Evolutionary conservation across 164 flowering plant species (phyloP), one percentile per base, ranked within the genome.

Genomic region (Tinospora cordifolia): DNA sequence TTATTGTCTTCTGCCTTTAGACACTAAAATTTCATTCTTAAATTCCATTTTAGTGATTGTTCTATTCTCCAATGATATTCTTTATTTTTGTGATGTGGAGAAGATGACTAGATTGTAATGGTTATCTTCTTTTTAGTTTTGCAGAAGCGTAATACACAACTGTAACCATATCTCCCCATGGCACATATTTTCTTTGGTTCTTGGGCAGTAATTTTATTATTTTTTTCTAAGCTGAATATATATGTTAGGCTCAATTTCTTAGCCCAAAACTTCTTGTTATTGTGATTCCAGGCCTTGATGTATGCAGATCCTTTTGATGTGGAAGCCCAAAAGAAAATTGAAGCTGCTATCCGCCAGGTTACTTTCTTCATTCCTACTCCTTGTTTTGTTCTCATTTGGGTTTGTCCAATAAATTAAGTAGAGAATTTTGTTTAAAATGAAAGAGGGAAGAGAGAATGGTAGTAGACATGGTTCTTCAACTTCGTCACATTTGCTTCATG

Each of bases 251-350:
- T 22, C 3, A 51, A 17, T 51, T 51, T n/a, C 22, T 17, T 51
- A 51, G 22, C 59, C 15, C 13, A 59, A n/a, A 38, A 26, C 3
- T 19, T 59, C 57, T 62, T 62, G 41, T 70, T 71, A 19, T 71
- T 78, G 11, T 71, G 65, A 21, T 24, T 19, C 19, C 24, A 94
- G 99, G 96, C 91, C 22, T 84, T 94, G 74, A 80, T 88, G 78
- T 75, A 90, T 82, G 97, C 99, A 41, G 99, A 94, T 79, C 98
- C 99, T 70, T 92, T 94, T 81, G 99, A 94, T 74, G 92, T 94
- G 70, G 98, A 90, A 77, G 85, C 99, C n/a, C n/a, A n/a, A n/a
- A n/a, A n/a, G n/a, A n/a, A n/a, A n/a, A n/a, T n/a, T n/a, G n/a
- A n/a, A n/a, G n/a, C n/a, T n/a, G n/a, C n/a, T n/a, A n/a, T n/a